phyloP scores from a whole-genome alignment of 176 grass and related monocot species.

The Juncus inflexus region DNA sequence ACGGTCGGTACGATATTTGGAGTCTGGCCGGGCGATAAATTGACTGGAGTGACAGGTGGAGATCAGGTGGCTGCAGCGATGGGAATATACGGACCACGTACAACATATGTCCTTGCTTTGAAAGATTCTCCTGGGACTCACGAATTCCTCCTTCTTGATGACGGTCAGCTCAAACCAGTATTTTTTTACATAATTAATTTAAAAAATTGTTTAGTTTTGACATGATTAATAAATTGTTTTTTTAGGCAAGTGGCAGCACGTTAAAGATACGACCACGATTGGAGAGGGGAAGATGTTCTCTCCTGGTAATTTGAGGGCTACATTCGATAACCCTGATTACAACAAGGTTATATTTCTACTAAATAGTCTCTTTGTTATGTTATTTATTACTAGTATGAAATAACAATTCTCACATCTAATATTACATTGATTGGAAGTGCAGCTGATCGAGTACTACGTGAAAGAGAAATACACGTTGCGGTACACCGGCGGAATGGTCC shows the following conservation, averaged over 20 bases:
- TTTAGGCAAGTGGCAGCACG: slow-evolving; percentile 97
- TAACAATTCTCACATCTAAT: too few relatives aligned
- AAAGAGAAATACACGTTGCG: slow-evolving; percentile 97
- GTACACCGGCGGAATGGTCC: slow-evolving; percentile 99
- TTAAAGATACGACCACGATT: slow-evolving; percentile 85
- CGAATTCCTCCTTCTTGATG: slow-evolving; percentile 91
- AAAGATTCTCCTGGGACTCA: slow-evolving; percentile 92
- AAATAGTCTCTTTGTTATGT: too few relatives aligned
- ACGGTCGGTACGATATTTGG: slow-evolving; percentile 97
- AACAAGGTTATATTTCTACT: slow-evolving; percentile 44
- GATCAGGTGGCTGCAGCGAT: slow-evolving; percentile 86
- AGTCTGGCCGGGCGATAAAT: slow-evolving; percentile 92
- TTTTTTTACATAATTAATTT: neutral
- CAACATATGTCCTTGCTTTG: slow-evolving; percentile 77
- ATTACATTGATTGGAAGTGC: neutral
- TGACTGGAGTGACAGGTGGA: slow-evolving; percentile 67
- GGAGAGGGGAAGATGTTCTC: slow-evolving; percentile 98
- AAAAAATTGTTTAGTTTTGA: neutral
- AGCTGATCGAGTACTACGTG: slow-evolving; percentile 95
- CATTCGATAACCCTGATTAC: slow-evolving; percentile 86
- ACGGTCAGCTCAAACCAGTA: slow-evolving; percentile 31
- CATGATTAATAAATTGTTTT: neutral
- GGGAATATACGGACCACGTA: slow-evolving; percentile 97
- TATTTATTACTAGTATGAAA: too few relatives aligned
- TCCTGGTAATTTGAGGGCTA: slow-evolving; percentile 86